Evolutionary conservation across 495 filamentous ascomycete genomes (phyloP), one percentile per base, ranked within the genome.

Genomic region (Penicillium alfredii): DNA sequence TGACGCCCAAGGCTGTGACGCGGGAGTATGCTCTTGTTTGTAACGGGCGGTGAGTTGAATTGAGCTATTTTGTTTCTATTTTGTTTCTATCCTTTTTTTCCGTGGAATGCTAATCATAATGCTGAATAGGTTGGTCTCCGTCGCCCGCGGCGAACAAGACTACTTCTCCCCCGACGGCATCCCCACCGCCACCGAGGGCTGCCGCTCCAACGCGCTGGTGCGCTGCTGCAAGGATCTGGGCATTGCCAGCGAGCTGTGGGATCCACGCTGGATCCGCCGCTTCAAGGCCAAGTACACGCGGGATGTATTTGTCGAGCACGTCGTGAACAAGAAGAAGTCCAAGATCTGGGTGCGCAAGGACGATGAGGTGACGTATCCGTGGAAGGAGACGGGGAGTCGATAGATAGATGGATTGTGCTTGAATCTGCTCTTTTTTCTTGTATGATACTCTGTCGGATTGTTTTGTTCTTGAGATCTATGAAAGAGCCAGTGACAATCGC

Each of bases 191-290:
- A 89, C 88, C 19, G 92, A 98, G 61, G 92, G 92, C 12, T 94
- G 88, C 69, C 93, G 94, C 59, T 95, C 88, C 11, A 98, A 97
- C 59, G 92, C 92, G 12, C 72, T 98, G 36, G 86, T 95, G 72
- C 83, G 92, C 15, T 95, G 88, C 68, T 97, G 93, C 68, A 98
- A 98, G 66, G 92, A 98, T 61, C 73, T 98, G 14, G 92, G 92
- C 8, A 82, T 98, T 37, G 93, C 88, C 3, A 88, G 81, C 47
- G 92, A 98, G 61, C 69, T 98, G 25, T 98, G 92, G 92, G 92
- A 98, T 66, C 92, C 92, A 31, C 71, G 88, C 29, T 98, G 80
- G 68, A 92, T 97, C 40, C 74, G 81, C 48, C 72, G 64, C 40
- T 89, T 73, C 55, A 73, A 80, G 68, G 66, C 64, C 7, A 61